Percentiles rank a stretch among this genome's conserved stretches.
Conservation (phyloP, 768 basidiomycete species). For the Lanmaoa pseudosensibilis region DNA sequence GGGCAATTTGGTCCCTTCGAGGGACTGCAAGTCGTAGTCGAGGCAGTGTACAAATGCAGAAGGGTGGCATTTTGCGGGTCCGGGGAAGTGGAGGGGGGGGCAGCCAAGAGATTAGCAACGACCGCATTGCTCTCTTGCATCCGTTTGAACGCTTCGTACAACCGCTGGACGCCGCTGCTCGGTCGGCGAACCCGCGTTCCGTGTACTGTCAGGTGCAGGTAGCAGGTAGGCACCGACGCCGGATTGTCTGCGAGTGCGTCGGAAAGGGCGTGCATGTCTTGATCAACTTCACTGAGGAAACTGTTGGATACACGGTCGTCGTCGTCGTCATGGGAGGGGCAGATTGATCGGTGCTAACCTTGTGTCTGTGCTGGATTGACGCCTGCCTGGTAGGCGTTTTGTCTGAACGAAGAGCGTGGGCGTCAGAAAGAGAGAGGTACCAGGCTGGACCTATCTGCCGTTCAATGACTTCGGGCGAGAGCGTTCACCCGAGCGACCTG, state of each 20-base stretch:
- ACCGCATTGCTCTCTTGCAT: no score
- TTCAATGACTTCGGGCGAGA: conserved; percentile 47
- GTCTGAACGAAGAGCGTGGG: conserved; percentile 35
- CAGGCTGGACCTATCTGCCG: conserved; percentile 48
- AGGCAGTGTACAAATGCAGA: no score
- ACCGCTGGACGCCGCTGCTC: conserved; percentile 52
- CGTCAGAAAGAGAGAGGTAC: no score
- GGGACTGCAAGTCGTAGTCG: no score
- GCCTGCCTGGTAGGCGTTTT: conserved; percentile 60
- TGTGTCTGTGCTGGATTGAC: conserved; percentile 55
- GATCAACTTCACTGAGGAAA: conserved; percentile 47
- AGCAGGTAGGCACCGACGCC: conserved; percentile 70
- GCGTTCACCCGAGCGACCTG: conserved; percentile 51
- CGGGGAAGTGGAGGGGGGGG: no score
- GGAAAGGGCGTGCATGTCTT: conserved; percentile 45
- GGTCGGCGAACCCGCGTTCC: conserved; percentile 30
- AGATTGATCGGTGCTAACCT: conserved; percentile 35
- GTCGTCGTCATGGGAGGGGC: background rate
- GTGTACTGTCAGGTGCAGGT: conserved; percentile 28
- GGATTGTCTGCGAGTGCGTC: conserved; percentile 52
- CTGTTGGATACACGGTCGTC: background rate
- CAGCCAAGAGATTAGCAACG: no score
- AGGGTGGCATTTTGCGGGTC: no score
- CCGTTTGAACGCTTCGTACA: no score
- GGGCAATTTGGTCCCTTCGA: no score